Conservation (phyloP, 176 grass and related monocot species). For the Otatea glauca region DNA sequence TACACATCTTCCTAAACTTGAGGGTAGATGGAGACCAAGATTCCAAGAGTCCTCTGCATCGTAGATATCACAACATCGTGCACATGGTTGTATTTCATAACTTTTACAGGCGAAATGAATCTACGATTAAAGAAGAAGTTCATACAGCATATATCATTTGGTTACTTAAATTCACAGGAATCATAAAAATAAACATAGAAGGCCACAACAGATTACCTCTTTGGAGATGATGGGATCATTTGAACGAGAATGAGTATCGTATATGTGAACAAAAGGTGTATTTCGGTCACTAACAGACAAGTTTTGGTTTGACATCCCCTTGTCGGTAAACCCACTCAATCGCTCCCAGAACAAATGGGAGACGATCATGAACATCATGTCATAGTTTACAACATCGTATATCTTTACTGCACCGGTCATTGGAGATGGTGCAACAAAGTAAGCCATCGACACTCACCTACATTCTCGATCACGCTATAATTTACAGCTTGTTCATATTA, state of each 20-base stretch:
- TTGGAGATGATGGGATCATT: conserved; percentile 89
- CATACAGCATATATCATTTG: conserved; percentile 14
- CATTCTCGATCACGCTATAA: conserved; percentile 65
- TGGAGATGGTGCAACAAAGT: conserved; percentile 91
- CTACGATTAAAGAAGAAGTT: conserved; percentile 48
- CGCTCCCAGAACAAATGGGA: conserved; percentile 76
- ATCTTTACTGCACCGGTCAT: conserved; percentile 78
- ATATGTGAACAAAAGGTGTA: conserved; percentile 78
- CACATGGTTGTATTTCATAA: conserved; percentile 84
- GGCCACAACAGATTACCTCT: conserved; percentile 58
- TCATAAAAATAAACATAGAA: conserved; percentile 12
- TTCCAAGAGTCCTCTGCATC: conserved; percentile 87
- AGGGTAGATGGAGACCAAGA: conserved; percentile 89
- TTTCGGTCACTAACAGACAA: conserved; percentile 83
- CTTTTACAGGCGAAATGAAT: conserved; percentile 85
- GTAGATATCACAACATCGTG: conserved; percentile 78
- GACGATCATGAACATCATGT: conserved; percentile 99
- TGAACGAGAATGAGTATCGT: conserved; percentile 82
- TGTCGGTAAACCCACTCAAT: conserved; percentile 91
- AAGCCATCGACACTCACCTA: conserved; percentile 89
- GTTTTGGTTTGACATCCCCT: conserved; percentile 89
- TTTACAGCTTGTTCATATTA: conserved; percentile 39
- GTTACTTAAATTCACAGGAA: conserved; percentile 30
- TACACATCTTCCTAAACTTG: conserved; percentile 81
- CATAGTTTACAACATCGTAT: conserved; percentile 98